phyloP scores from a whole-genome alignment of 2,329 filamentous ascomycete genomes.

The Cladosporium sp. region DNA sequence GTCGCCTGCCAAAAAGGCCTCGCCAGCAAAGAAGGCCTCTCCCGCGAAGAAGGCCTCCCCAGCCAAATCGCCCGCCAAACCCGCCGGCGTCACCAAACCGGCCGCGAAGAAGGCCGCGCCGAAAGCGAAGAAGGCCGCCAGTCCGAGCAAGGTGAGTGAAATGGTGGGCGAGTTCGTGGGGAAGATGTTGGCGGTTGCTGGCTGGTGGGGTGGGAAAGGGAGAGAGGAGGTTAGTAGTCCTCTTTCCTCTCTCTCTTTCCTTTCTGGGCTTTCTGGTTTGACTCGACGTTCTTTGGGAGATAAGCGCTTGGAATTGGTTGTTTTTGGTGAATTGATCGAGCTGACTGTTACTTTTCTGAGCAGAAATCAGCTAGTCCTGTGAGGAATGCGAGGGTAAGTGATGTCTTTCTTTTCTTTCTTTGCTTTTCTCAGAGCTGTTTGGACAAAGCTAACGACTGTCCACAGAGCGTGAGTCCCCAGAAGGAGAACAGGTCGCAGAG shows the following conservation, averaged over 20 bases:
- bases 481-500: slow-evolving; percentile 10
- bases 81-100: neutral
- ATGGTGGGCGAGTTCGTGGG: slow-evolving; percentile 1
- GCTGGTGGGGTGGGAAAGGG: too few species aligned
- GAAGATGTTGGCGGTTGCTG: too few species aligned
- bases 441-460: neutral
- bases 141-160: neutral
- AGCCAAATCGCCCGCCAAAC: neutral
- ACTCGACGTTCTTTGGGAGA: too few species aligned
- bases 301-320: too few species aligned
- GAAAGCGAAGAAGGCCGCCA: slow-evolving; percentile 3
- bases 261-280: neutral
- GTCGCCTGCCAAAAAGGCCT: slow-evolving; percentile 4
- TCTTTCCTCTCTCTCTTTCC: neutral
- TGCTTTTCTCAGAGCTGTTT: too few species aligned
- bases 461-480: slow-evolving; percentile 4
- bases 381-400: neutral
- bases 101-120: slow-evolving; percentile 8
- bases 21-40: neutral
- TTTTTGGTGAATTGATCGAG: too few species aligned
- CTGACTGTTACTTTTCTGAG: too few species aligned
- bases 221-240: too few species aligned
- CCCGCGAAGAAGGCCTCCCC: slow-evolving; percentile 13
- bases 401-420: too few species aligned
- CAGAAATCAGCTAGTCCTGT: neutral